Percentiles rank a stretch among this genome's conserved stretches.
phyloP scores from a whole-genome alignment of 1,284 basidiomycete species.

The Athelia psychrophila region DNA sequence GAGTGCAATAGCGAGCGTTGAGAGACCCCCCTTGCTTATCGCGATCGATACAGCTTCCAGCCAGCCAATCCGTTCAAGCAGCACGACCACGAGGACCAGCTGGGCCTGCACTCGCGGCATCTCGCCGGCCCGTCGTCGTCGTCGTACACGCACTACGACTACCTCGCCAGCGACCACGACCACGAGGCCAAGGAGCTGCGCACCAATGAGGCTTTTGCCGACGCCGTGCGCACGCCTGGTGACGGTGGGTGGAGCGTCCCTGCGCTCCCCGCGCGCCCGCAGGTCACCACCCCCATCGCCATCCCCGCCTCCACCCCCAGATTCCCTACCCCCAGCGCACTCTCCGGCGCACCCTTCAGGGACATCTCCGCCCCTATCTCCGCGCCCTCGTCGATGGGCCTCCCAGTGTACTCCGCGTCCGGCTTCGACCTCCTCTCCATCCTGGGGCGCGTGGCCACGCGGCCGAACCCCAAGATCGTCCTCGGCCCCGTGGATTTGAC shows the following conservation, averaged over 20 bases:
- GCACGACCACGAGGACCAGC: no score
- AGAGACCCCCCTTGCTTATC: neutral
- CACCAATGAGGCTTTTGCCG: no score
- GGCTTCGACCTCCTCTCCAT: constrained; percentile 90
- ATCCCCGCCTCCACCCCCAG: constrained; percentile 7
- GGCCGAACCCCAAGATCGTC: constrained; percentile 73
- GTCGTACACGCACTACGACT: no score
- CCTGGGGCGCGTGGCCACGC: constrained; percentile 71
- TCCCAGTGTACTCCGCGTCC: constrained; percentile 80
- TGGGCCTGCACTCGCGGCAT: no score
- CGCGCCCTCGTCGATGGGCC: constrained; percentile 26
- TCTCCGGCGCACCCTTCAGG: no score
- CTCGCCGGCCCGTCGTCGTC: no score
- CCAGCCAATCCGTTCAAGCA: neutral
- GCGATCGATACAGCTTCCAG: neutral
- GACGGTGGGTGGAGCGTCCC: neutral
- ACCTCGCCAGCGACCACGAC: no score
- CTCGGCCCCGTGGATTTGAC: constrained; percentile 92
- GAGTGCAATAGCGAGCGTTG: constrained; percentile 4
- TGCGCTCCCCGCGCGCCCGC: constrained; percentile 4
- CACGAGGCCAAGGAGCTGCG: no score
- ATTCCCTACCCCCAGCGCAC: neutral
- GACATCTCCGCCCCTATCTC: constrained; percentile 27
- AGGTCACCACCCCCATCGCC: constrained; percentile 4
- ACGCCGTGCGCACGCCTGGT: neutral